These are phyloP conservation scores for Candida smagusa DNA, from an alignment of 1,139 yeast genomes.

Conservation along the genomic window DNA sequence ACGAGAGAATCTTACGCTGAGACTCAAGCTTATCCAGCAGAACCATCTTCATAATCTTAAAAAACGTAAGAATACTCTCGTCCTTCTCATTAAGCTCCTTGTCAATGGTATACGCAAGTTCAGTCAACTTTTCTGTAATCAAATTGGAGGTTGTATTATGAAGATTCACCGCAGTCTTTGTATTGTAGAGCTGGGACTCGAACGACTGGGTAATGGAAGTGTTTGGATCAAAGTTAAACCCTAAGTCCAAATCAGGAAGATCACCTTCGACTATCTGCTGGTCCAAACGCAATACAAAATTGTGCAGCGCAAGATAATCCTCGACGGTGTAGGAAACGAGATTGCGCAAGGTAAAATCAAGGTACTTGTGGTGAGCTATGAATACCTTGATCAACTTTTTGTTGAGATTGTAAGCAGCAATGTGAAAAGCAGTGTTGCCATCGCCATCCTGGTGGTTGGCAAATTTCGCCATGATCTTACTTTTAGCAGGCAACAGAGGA, in stretches of 20 bases:
- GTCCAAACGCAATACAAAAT: slow-evolving; percentile 20
- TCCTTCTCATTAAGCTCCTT: slow-evolving; percentile 40
- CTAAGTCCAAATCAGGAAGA: slow-evolving; percentile 1
- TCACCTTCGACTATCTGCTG: slow-evolving; percentile 13
- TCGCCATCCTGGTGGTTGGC: slow-evolving; percentile 75
- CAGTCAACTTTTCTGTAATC: slow-evolving; percentile 40
- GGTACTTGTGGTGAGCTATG: slow-evolving; percentile 67
- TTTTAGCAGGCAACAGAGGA: slow-evolving; percentile 4
- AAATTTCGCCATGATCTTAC: slow-evolving; percentile 55
- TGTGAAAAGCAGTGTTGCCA: slow-evolving; percentile 87
- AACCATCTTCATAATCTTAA: slow-evolving; percentile 25
- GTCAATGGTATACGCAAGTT: slow-evolving; percentile 38
- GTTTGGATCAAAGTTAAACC: slow-evolving; percentile 9
- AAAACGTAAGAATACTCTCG: slow-evolving; percentile 28
- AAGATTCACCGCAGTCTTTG: slow-evolving; percentile 36
- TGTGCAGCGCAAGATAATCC: slow-evolving; percentile 56
- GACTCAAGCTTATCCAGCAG: slow-evolving; percentile 31
- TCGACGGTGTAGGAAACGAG: slow-evolving; percentile 71
- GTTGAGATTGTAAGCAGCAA: slow-evolving; percentile 74
- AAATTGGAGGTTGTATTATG: slow-evolving; percentile 34
- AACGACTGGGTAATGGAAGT: slow-evolving; percentile 24
- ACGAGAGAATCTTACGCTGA: slow-evolving; percentile 32
- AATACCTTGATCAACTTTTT: slow-evolving; percentile 72
- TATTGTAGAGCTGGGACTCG: slow-evolving; percentile 36
- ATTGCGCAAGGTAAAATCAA: slow-evolving; percentile 60